Percentiles rank a stretch among this genome's conserved stretches.
Evolutionary conservation across 805 yeast species (phyloP).

Genomic region (Candida caryicola): DNA sequence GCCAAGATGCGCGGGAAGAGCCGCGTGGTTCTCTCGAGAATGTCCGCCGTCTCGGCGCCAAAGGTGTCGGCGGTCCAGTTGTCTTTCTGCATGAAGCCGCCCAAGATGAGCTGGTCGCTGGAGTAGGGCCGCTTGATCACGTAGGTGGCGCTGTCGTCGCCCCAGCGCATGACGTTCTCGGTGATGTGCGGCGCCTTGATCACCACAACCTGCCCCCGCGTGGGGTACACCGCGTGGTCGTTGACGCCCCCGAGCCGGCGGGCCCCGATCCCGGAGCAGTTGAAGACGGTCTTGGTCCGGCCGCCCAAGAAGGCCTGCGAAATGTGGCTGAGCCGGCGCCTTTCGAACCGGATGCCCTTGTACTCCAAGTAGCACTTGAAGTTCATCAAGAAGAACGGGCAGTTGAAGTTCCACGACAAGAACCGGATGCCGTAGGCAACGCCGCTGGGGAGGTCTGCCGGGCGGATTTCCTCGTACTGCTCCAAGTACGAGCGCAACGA

Average conservation of each 20-base stretch:
- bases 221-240: constrained; percentile 63
- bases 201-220: constrained; percentile 78
- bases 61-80: constrained; percentile 63
- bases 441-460: constrained; percentile 47
- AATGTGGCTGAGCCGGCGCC: constrained; percentile 49
- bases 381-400: constrained; percentile 57
- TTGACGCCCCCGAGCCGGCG: constrained; percentile 59
- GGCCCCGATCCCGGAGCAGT: constrained; percentile 78
- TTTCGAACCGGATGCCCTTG: constrained; percentile 51
- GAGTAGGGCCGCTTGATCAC: constrained; percentile 70
- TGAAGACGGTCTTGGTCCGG: constrained; percentile 57
- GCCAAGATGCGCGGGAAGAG: constrained; percentile 50
- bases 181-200: constrained; percentile 65
- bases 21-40: constrained; percentile 54
- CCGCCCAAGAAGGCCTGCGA: constrained; percentile 47
- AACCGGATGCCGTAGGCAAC: constrained; percentile 54
- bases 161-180: constrained; percentile 61
- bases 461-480: constrained; percentile 39
- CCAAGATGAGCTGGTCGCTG: constrained; percentile 64
- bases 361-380: constrained; percentile 43
- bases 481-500: constrained; percentile 49
- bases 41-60: constrained; percentile 56
- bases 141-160: constrained; percentile 58
- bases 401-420: constrained; percentile 67
- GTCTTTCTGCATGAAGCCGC: constrained; percentile 68